phyloP scores from a whole-genome alignment of 1,139 yeast species.

The Yamadazyma trypodendri region DNA sequence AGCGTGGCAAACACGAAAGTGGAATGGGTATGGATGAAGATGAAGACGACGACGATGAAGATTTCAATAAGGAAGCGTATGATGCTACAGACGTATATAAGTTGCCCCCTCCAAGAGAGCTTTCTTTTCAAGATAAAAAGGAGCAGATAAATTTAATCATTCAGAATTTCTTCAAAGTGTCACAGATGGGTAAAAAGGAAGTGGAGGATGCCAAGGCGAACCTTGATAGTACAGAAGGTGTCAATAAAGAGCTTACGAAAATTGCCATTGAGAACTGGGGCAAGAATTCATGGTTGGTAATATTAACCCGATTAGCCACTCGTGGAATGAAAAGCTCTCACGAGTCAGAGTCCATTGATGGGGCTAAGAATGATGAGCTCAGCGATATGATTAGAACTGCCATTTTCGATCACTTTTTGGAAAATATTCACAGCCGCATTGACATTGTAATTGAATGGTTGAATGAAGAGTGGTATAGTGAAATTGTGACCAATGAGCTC shows the following conservation, averaged over 20 bases:
- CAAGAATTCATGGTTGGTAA: conserved; percentile 71
- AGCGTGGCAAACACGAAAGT: conserved; percentile 9
- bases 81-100: conserved; percentile 48
- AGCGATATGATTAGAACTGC: conserved; percentile 67
- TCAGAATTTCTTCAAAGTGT: conserved; percentile 52
- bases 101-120: conserved; percentile 56
- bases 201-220: conserved; percentile 18
- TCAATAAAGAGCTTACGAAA: conserved; percentile 43
- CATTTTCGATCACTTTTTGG: conserved; percentile 70
- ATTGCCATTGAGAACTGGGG: conserved; percentile 65
- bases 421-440: conserved; percentile 68
- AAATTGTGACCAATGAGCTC: conserved; percentile 43
- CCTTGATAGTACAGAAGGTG: conserved; percentile 16
- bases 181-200: conserved; percentile 27
- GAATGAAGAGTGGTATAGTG: conserved; percentile 93
- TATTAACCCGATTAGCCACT: conserved; percentile 77
- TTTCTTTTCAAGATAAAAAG: conserved; percentile 49
- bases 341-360: conserved; percentile 17
- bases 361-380: conserved; percentile 35
- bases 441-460: conserved; percentile 90
- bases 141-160: conserved; percentile 54
- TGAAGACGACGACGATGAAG: conserved; percentile 38
- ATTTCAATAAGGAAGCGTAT: conserved; percentile 33
- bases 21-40: conserved; percentile 14
- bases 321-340: conserved; percentile 58